Base-by-base conservation (phyloP, 2,329 filamentous ascomycete genomes). In the Colletotrichum cordylinicola region DNA sequence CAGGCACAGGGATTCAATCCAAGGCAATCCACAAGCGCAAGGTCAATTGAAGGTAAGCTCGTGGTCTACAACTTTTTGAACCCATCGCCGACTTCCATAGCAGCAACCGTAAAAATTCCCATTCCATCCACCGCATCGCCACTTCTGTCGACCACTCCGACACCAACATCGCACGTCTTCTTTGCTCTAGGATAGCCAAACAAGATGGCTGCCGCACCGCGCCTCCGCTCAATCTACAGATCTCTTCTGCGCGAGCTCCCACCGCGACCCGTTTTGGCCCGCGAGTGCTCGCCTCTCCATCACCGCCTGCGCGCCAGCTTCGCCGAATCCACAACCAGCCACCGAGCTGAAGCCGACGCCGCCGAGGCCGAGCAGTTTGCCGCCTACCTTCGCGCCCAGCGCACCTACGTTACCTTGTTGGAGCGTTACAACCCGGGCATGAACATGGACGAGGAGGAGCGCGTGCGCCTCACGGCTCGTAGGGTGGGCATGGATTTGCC, bases 361-460 rank as follows among this genome's bases (percentile, higher is more conserved):
- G 77, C 79, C 66, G 81, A 95, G 79, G 93, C 92, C n/a, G 92
- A 95, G 78, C 95, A 98, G 84, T 92, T 95, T 79, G 85, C 96
- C 31, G 90, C 92, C 73, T 98, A 98, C 83, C 89, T 97, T 24
- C 91, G 92, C 80, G 93, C 96, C n/a, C 97, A 99, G 87, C 90
- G 96, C 68, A 91, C 91, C 82, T 98, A 98, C 84, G 90, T 92
- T 31, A 93, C 92, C 18, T 87, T 98, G 58, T 84, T 98, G 48
- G 96, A 98, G 86, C 90, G 96, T 80, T 98, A 99, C 86, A 98
- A 98, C 84, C 96, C 96, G 0, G 96, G 96, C 21, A 95, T 98
- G 92, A 91, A 92, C 79, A 95, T 98, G 93, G 92, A 94, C 79
- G 93, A 93, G 83, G 93, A 98, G 85, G 96, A 98, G 87, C 90